Base-by-base conservation (phyloP, 257 asterid species). In the Nicotiana noctiflora region DNA sequence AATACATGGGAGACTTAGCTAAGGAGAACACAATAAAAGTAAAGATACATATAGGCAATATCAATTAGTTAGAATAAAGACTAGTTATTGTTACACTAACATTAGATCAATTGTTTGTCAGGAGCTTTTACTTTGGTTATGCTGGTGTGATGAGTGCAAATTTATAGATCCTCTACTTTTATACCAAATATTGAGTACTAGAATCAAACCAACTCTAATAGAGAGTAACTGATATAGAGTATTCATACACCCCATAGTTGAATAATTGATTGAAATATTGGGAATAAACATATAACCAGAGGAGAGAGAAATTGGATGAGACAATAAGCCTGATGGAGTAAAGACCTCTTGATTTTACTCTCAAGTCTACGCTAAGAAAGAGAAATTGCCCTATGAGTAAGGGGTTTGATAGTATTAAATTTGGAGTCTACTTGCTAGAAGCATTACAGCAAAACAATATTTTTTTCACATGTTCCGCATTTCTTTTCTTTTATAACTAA, bases 51-150 rank as follows among this genome's bases (percentile, higher is more conserved):
- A 13, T 11, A 19, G 56, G 76, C 19, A 68, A 37, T 68, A 68
- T 68, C 76, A 68, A 19, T 40, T 68, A 19, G 56, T 40, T 5
- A 68, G 8, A 68, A 68, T 68, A 34, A 19, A 68, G 56, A 37
- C 66, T n/a, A 7, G 5, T 60, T 19, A 55, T 68, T 68, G 14
- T 68, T 34, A 37, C 32, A 11, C 76, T 37, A 11, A 40, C 32
- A 68, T 40, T 40, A 31, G 56, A 68, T 68, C 10, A 5, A 40
- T 5, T 19, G 56, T 5, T 19, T 68, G 32, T 40, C 32, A 11
- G 76, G n/a, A 19, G 56, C 56, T 68, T 68, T 40, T 68, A 68
- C 76, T 40, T 68, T 19, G 56, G 55, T 68, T 68, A 68, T 40
- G 55, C 10, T 37, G 76, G 76, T 19, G 56, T 19, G 15, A 68